A percentile compares a stretch with the other conserved stretches of the same genome.
These are phyloP conservation scores for Panicum miliaceum DNA, from an alignment of 176 grass and related monocot species.

Conservation along the genomic window DNA sequence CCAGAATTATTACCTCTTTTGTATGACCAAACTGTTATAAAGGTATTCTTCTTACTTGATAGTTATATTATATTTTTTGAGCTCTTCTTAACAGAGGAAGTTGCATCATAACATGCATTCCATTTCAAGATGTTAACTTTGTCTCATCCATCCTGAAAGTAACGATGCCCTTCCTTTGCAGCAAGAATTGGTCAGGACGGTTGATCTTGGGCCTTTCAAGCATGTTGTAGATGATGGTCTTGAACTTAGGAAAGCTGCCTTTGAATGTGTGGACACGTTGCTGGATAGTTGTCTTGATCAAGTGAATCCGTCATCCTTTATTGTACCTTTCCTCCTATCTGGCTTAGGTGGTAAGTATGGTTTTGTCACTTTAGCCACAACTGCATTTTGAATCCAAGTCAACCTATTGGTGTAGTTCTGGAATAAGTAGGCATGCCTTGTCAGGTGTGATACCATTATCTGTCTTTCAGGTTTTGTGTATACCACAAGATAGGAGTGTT, in stretches of 20 bases:
- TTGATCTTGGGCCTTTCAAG: slow-evolving; percentile 94
- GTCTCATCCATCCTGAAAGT: slow-evolving; percentile 14
- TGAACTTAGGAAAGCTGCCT: slow-evolving; percentile 91
- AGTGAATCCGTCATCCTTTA: slow-evolving; percentile 88
- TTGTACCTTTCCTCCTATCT: slow-evolving; percentile 84
- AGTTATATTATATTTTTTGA: slow-evolving; percentile 1
- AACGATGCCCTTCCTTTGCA: slow-evolving; percentile 46
- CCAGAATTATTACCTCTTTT: slow-evolving; percentile 84
- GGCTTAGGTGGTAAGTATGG: slow-evolving; percentile 76
- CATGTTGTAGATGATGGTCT: slow-evolving; percentile 91
- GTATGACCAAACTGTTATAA: slow-evolving; percentile 91
- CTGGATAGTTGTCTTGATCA: slow-evolving; percentile 95
- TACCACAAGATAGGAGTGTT: not conserved
- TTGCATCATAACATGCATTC: not conserved
- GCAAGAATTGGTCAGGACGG: slow-evolving; percentile 88
- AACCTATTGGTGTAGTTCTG: not conserved
- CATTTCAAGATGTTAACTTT: slow-evolving; percentile 1
- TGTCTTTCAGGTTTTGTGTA: not conserved
- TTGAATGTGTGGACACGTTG: slow-evolving; percentile 91
- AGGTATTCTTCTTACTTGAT: slow-evolving; percentile 52
- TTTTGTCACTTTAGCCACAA: not conserved
- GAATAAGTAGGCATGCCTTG: not conserved
- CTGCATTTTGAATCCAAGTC: not conserved
- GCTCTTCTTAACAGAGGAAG: not conserved
- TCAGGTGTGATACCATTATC: not conserved